These are phyloP conservation scores for Septoria linicola DNA, from an alignment of 2,329 filamentous ascomycete genomes.

Conservation along the genomic window DNA sequence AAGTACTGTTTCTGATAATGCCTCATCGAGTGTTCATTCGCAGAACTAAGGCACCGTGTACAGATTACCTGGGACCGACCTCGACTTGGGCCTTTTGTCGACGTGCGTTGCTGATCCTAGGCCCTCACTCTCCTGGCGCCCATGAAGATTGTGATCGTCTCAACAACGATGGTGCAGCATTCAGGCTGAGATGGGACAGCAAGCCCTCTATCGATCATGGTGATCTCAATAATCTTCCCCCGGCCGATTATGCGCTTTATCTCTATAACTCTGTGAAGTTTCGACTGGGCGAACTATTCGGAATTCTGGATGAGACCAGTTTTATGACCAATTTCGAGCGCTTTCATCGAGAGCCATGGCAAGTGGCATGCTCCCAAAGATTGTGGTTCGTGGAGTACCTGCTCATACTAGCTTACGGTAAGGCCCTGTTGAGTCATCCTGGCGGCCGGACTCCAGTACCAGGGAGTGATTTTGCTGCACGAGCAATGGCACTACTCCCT, in stretches of 20 bases:
- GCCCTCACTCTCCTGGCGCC: slow-evolving; percentile 48
- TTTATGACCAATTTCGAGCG: slow-evolving; percentile 49
- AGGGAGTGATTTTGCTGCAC: slow-evolving; percentile 38
- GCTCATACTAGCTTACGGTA: slow-evolving; percentile 56
- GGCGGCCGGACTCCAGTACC: slow-evolving; percentile 23
- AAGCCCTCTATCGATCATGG: slow-evolving; percentile 35
- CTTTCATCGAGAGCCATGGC: slow-evolving; percentile 41
- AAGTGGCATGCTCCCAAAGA: slow-evolving; percentile 32
- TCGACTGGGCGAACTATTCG: slow-evolving; percentile 55
- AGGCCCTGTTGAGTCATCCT: slow-evolving; percentile 44
- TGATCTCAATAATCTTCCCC: slow-evolving; percentile 47
- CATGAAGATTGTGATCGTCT: slow-evolving; percentile 45
- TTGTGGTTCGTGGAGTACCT: slow-evolving; percentile 57
- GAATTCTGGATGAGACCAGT: slow-evolving; percentile 54
- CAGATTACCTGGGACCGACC: slow-evolving; percentile 56
- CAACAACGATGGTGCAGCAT: slow-evolving; percentile 53
- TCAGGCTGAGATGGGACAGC: slow-evolving; percentile 54
- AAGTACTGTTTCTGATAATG: slow-evolving; percentile 24
- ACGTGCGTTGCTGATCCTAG: slow-evolving; percentile 48
- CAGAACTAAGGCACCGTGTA: background rate
- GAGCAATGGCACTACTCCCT: slow-evolving; percentile 1
- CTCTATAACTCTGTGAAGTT: slow-evolving; percentile 59
- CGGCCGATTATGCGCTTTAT: slow-evolving; percentile 53
- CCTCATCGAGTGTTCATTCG: background rate
- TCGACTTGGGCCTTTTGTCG: slow-evolving; percentile 59